Evolutionary conservation across 306 rosid species (phyloP), one percentile per base, ranked within the genome.

Genomic region (Ochetophila trinervis): DNA sequence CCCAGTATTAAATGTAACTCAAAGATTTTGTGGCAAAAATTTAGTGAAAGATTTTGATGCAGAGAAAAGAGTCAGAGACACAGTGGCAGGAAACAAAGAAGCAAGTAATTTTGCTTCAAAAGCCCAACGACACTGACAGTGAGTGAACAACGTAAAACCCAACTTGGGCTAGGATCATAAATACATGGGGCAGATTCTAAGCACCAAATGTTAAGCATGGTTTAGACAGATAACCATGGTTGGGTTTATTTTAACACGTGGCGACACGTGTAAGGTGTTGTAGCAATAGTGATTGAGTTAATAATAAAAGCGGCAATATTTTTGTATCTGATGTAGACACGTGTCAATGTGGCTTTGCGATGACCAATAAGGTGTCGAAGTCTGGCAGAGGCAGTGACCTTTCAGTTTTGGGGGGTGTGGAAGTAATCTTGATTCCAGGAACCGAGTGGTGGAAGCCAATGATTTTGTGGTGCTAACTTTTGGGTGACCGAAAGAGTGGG

Each of bases 251-350:
- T 35, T 24, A 35, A 75, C 84, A 77, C 72, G 74, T 76, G 91
- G 71, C 63, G 69, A 78, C 86, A 80, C 85, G 88, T 82, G 88
- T 77, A 66, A 10, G 58, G 4, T 65, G 27, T 50, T 20, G 4
- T 34, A 40, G 14, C 32, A 7, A 57, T 27, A 44, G 4, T 4
- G n/a, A n/a, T n/a, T n/a, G n/a, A n/a, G 5, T 6, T 45, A 15
- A 40, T n/a, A 53, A 15, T 22, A 76, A 67, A 12, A 14, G 6
- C 15, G 2, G 56, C 8, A 50, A 52, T 8, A 40, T 2, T 14
- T 16, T 53, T 11, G n/a, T 22, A 42, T 73, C 73, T 73, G 45
- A 53, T 57, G 62, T 10, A 4, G 81, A 57, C 91, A 78, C 84
- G 90, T 82, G 87, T 78, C 63, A 20, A 10, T 17, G 57, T 51